Base-by-base conservation (phyloP, 2,329 filamentous ascomycete species). In the Fusarium nurragi region DNA sequence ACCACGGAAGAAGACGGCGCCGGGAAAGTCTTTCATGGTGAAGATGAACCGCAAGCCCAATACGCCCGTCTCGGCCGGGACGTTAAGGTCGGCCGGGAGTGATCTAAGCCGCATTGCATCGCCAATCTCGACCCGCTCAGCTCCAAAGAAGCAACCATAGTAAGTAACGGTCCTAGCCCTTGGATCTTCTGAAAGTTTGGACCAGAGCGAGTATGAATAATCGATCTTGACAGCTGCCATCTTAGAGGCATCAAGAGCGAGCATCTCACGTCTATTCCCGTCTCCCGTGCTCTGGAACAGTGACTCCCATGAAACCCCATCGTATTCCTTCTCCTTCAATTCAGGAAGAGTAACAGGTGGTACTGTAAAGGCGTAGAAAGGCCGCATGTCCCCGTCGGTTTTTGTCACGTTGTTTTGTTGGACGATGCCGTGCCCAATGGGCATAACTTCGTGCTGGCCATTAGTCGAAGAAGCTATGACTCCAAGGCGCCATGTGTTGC, bases 321-420 rank as follows among this genome's bases (percentile, higher is more conserved):
- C 77, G 63, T 82, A 80, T 1, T 73, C 60, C 43, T 77, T 77
- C 18, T 77, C 76, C 53, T 76, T 76, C 7, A 83, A 67, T 5
- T 79, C 76, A 1, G 76, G 66, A 11, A 81, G 68, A 12, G 71
- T 71, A 10, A 83, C 77, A 3, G 75, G 73, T 0, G 83, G 83
- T 1, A 85, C 81, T 12, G 80, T 83, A 55, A 83, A 85, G 12
- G 83, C 81, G 36, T 83, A 76, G 62, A 84, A 85, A 2, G 83
- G 83, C 4, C 83, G 78, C 65, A 84, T 77, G 18, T 83, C 80
- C 6, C 64, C 69, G 41, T 79, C 76, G 0, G 69, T 44, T 57
- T 82, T 83, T 30, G 70, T 64, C 6, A 82, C 75, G 19, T 75
- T 73, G 25, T 75, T 73, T 41, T 81, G 77, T 18, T 70, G 76